Evolutionary conservation across 345 rosid genomes (phyloP), one percentile per base, ranked within the genome.

Genomic region (Gossypium turneri): DNA sequence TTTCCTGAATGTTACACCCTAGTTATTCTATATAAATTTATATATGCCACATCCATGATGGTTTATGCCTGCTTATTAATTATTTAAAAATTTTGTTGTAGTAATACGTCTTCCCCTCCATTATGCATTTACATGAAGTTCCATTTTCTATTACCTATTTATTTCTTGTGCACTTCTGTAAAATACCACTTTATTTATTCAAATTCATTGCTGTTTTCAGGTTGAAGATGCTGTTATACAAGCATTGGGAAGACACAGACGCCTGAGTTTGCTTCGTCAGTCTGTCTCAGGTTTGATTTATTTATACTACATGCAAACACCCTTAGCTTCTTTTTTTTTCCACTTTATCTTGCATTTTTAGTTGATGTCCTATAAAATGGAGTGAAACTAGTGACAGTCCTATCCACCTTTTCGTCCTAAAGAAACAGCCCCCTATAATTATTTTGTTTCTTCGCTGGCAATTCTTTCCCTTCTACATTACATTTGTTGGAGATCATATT

Each of bases 151-250:
- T 60, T 74, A 68, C 59, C 29, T 73, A 72, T 66, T n/a, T 61
- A 76, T 50, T 27, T 70, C 55, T 22, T 27, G 15, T 69, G 43
- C 45, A 70, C 53, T 50, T 34, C 38, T 9, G 1, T 20, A 1
- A 72, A 43, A 12, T 58, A 74, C 66, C 19, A 15, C 53, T 74
- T 20, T 24, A 44, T 17, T 74, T 65, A 16, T 8, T 66, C 69
- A 58, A 45, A 68, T 10, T 58, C 63, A 69, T 17, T 57, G 44
- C 55, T 73, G 44, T 53, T 78, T 74, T 60, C 79, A 96, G 98
- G 90, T 96, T 79, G 99, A 93, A 80, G 97, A 96, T 77, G 97
- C 99, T 4, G 91, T 93, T 67, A 77, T 85, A 45, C 91, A 90
- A 76, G 92, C 94, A 73, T 75, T 92, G 72, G 85, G 90, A 1